Percentiles rank a stretch among this genome's conserved stretches.
phyloP scores from a whole-genome alignment of 768 basidiomycete genomes.

The Tephrocybe sp. region DNA sequence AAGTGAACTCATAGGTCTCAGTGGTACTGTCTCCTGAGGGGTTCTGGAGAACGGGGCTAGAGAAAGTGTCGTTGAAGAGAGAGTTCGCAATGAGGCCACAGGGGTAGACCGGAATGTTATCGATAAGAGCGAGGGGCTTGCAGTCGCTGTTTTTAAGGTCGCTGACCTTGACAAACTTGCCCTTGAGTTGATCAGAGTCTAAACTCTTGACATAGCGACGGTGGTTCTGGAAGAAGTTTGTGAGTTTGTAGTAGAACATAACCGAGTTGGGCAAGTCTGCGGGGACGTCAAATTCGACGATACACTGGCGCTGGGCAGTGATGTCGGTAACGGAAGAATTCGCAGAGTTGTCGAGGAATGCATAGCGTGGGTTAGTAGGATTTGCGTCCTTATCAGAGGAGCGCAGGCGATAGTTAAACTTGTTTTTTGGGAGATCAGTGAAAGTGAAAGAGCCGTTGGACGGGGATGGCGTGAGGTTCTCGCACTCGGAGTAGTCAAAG shows the following conservation, averaged over 20 bases:
- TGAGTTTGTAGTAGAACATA: slow-evolving; percentile 94
- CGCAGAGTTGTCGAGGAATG: slow-evolving; percentile 63
- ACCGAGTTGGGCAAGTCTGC: slow-evolving; percentile 72
- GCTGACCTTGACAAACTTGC: slow-evolving; percentile 50
- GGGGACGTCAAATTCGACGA: slow-evolving; percentile 82
- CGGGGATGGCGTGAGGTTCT: slow-evolving; percentile 52
- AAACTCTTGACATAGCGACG: slow-evolving; percentile 94
- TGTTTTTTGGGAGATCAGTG: slow-evolving; percentile 59
- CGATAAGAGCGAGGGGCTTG: slow-evolving; percentile 73
- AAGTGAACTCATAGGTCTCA: slow-evolving; percentile 71
- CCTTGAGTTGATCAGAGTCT: slow-evolving; percentile 82
- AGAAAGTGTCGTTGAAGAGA: slow-evolving; percentile 91
- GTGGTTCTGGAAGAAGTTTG: slow-evolving; percentile 98
- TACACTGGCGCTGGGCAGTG: slow-evolving; percentile 57
- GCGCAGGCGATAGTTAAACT: slow-evolving; percentile 66
- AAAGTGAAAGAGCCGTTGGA: slow-evolving; percentile 39
- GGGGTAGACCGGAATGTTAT: slow-evolving; percentile 75
- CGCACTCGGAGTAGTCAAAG: slow-evolving; percentile 94
- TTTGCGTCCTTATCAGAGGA: slow-evolving; percentile 51
- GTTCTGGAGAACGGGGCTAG: slow-evolving; percentile 59
- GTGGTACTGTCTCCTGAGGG: slow-evolving; percentile 44
- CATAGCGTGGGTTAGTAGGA: slow-evolving; percentile 66
- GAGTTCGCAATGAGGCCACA: slow-evolving; percentile 98
- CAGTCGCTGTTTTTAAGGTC: slow-evolving; percentile 76
- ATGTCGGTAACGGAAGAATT: slow-evolving; percentile 44